Evolutionary conservation across 129 eudicot genomes (phyloP).

Genomic region (Flaveria trinervia): DNA sequence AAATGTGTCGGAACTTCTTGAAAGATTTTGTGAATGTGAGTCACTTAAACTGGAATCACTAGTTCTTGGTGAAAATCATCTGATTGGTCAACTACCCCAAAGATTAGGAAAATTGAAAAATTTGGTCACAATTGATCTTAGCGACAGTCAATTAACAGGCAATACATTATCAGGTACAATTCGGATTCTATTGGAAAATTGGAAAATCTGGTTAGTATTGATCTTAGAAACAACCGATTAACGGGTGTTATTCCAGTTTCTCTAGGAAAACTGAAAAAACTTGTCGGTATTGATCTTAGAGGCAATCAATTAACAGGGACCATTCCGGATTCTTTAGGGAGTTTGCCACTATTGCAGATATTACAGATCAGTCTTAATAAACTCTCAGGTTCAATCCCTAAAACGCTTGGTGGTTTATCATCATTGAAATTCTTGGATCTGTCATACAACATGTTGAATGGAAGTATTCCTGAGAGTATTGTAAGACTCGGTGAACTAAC

Average conservation of each 20-base stretch:
- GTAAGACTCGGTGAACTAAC: no score
- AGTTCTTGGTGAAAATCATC: not conserved
- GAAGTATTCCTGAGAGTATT: no score
- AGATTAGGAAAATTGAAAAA: not conserved
- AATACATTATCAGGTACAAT: not conserved
- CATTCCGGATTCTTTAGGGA: not conserved
- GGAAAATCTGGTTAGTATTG: no score
- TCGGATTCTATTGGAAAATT: not conserved
- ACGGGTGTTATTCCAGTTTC: no score
- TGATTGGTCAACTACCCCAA: not conserved
- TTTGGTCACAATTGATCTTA: not conserved
- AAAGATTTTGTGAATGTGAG: not conserved
- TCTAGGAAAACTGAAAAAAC: no score
- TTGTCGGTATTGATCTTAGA: no score
- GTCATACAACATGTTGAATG: no score
- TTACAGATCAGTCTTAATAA: no score
- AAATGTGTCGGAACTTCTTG: conserved; percentile 4
- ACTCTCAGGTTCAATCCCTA: no score
- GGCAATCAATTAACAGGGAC: no score
- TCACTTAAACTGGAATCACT: not conserved
- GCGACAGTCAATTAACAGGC: not conserved
- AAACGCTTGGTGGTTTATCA: not conserved
- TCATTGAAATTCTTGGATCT: not conserved
- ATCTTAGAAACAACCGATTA: no score
- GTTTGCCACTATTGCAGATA: not conserved